Percentiles rank a stretch among this genome's conserved stretches.
Conservation (phyloP, 2,329 filamentous ascomycete genomes). For the Penicillium sp. region DNA sequence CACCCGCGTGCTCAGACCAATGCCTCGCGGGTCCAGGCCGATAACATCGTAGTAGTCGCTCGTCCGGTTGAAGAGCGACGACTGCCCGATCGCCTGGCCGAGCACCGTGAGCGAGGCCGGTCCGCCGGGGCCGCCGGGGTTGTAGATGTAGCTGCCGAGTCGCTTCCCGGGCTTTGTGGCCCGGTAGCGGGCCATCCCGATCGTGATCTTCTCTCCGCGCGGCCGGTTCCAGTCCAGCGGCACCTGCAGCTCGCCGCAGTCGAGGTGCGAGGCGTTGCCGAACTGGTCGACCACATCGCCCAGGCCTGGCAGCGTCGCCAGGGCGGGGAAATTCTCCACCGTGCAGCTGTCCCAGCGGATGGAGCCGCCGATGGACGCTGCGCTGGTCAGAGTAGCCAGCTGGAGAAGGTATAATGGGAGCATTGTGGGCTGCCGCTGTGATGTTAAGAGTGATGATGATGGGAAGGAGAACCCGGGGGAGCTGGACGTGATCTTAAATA, state of each 20-base stretch:
- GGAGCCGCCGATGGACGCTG: background rate
- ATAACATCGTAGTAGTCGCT: slow-evolving; percentile 46
- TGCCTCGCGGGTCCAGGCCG: slow-evolving; percentile 51
- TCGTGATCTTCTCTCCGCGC: slow-evolving; percentile 32
- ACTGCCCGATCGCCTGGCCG: background rate
- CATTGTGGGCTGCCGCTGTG: background rate
- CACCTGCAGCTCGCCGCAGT: slow-evolving; percentile 23
- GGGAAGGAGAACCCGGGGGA: too few species aligned
- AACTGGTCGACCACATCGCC: background rate
- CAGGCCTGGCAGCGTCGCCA: background rate
- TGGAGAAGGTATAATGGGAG: background rate
- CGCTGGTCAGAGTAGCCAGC: background rate
- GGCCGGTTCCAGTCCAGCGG: slow-evolving; percentile 40
- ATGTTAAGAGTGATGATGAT: too few species aligned
- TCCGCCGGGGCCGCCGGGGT: slow-evolving; percentile 36
- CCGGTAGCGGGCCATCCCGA: slow-evolving; percentile 33
- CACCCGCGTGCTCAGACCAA: slow-evolving; percentile 47
- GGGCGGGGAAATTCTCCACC: slow-evolving; percentile 3
- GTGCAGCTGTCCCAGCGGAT: slow-evolving; percentile 7
- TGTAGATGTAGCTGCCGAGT: slow-evolving; percentile 47
- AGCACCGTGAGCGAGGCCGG: background rate
- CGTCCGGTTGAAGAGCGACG: background rate
- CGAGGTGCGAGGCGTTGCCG: background rate
- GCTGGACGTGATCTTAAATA: too few species aligned
- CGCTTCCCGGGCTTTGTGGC: slow-evolving; percentile 24